Base-by-base conservation (phyloP, 164 flowering plant genomes). In the Chimonanthus praecox region DNA sequence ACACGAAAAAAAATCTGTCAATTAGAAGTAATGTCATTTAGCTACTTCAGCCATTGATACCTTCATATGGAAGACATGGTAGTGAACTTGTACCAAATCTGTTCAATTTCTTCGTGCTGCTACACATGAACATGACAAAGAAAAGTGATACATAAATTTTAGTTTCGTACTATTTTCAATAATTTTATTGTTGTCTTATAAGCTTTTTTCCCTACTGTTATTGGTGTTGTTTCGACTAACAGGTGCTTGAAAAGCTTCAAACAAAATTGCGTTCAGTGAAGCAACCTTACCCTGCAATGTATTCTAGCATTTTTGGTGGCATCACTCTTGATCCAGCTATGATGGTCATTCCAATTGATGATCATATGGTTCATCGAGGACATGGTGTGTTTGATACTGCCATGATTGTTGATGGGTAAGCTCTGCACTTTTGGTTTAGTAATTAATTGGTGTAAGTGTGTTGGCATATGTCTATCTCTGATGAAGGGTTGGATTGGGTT, bases 341-440 rank as follows among this genome's bases (percentile, higher is more conserved):
- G 87, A 94, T 94, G 98, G 87, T 88, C 16, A 90, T 94, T 68
- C 97, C 97, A 49, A 89, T 94, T 11, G 97, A 94, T 78, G 98
- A 94, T 82, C 98, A 94, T 81, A 92, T 94, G 98, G 97, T 94
- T 75, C 97, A 94, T 78, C 82, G 98, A 54, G 98, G 98, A 5
- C 98, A 94, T 75, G 97, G 98, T 48, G 95, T 94, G 69, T 94
- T 94, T 63, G 98, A 94, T 79, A 91, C 97, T 2, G 88, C 98
- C 15, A 85, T 87, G 73, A 80, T 94, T 50, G 76, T 89, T 47
- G 76, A 91, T 72, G 97, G 97, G 97, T 91, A 85, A 43, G 82
- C 64, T 43, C 15, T 4, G 49, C 6, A 45, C 16, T 66, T 63
- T 43, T 66, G 7, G 33, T 33, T 33, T 33, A 33, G 33, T 33